Conservation (phyloP, 352 stramenopile genomes). For the Elongisporangium undulatum region DNA sequence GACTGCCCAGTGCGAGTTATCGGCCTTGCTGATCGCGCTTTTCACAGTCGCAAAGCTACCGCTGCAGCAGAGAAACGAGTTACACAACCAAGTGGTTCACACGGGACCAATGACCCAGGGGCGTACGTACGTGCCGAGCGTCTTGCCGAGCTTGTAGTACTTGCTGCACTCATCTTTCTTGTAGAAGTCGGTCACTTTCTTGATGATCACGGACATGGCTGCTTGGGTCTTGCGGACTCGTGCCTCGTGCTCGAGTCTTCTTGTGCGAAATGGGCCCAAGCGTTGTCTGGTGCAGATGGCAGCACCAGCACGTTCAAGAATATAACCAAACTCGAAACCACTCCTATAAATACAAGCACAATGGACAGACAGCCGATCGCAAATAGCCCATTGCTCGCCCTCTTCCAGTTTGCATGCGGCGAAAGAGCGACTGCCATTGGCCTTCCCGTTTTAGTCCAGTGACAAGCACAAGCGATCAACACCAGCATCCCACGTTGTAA, state of each 20-base stretch:
- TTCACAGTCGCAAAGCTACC: constrained; percentile 87
- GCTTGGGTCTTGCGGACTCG: neutral
- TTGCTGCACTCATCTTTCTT: constrained; percentile 87
- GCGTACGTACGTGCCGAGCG: constrained; percentile 77
- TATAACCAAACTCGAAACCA: neutral
- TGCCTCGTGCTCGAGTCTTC: neutral
- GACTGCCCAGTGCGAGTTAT: constrained; percentile 76
- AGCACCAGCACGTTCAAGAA: too few relatives aligned
- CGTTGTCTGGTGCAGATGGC: neutral
- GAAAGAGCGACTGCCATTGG: neutral
- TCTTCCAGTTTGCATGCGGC: too few relatives aligned
- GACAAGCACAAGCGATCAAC: neutral
- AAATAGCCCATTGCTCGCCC: neutral
- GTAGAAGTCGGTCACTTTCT: constrained; percentile 86
- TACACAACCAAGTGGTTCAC: neutral
- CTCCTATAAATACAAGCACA: neutral
- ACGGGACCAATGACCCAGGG: neutral
- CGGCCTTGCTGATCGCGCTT: constrained; percentile 67
- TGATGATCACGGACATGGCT: constrained; percentile 73
- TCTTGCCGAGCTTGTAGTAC: constrained; percentile 89
- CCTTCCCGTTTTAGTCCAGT: neutral
- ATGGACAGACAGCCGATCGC: neutral
- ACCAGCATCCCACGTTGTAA: neutral
- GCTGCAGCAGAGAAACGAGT: constrained; percentile 15
- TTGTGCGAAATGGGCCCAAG: neutral